A percentile compares a stretch with the other conserved stretches of the same genome.
Evolutionary conservation across 1,284 basidiomycete species (phyloP).

Genomic region (Ustilago bromivora): DNA sequence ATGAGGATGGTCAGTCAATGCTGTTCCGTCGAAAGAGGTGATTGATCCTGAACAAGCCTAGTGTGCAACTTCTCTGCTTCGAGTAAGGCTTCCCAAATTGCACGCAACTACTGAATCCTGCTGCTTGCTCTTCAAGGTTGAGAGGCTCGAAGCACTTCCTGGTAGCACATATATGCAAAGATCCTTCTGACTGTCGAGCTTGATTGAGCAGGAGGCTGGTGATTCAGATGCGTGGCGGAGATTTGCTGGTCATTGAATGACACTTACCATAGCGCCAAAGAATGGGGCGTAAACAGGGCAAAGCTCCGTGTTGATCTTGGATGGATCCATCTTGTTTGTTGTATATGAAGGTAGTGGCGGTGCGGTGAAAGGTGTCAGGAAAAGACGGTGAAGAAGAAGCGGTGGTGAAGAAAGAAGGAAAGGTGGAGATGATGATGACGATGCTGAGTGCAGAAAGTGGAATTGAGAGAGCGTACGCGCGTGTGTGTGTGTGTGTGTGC

Average conservation of each 20-base stretch:
- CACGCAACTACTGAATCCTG: neutral
- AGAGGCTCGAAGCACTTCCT: neutral
- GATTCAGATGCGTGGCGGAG: neutral
- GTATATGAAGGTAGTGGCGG: neutral
- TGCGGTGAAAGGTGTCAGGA: neutral
- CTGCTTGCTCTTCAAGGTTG: neutral
- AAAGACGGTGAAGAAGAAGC: conserved; percentile 15
- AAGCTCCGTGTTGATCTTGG: conserved; percentile 65
- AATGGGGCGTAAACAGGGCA: conserved; percentile 80
- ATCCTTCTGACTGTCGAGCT: neutral
- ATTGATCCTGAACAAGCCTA: neutral
- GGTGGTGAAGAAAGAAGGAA: conserved; percentile 14
- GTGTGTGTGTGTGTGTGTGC: conserved; percentile 25
- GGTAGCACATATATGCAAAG: neutral
- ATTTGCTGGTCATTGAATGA: neutral
- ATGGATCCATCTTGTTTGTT: conserved; percentile 51
- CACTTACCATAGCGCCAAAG: conserved; percentile 91
- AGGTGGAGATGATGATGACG: conserved; percentile 5
- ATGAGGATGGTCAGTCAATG: neutral
- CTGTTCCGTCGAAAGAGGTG: neutral
- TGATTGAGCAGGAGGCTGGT: neutral
- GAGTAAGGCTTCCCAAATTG: neutral
- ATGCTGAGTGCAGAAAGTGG: neutral
- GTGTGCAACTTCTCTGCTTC: neutral
- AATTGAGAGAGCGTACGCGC: conserved; percentile 6